Evolutionary conservation across 768 basidiomycete species (phyloP).

Genomic region (Pleurotus platypus): DNA sequence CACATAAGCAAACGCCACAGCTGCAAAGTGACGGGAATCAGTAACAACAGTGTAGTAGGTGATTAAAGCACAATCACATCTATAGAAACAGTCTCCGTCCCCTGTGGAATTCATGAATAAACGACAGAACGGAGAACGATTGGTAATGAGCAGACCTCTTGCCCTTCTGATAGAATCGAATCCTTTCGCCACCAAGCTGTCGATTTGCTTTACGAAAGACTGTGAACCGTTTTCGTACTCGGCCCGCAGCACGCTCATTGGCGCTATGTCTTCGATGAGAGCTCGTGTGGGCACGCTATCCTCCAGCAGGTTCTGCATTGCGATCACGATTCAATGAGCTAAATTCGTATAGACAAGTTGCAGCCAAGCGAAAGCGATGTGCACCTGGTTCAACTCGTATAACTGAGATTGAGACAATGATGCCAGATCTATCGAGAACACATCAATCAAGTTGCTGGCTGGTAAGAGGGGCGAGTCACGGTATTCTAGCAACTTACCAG

Average conservation of each 20-base stretch:
- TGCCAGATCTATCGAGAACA: not conserved
- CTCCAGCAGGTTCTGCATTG: not conserved
- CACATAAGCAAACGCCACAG: conserved; percentile 79
- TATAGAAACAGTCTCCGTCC: conserved; percentile 91
- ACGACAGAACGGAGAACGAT: not conserved
- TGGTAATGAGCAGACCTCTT: conserved; percentile 43
- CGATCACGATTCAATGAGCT: too few species aligned
- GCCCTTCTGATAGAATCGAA: conserved; percentile 67
- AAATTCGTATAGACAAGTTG: not conserved
- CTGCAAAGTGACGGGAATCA: conserved; percentile 29
- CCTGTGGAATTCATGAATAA: conserved; percentile 34
- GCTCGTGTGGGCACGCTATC: conserved; percentile 28
- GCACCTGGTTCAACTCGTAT: conserved; percentile 5
- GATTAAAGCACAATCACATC: conserved; percentile 48
- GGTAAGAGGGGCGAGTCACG: too few species aligned
- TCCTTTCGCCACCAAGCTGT: conserved; percentile 60
- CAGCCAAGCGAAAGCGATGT: not conserved
- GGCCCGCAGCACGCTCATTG: conserved; percentile 50
- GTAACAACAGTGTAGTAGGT: too few species aligned
- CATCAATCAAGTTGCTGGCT: not conserved
- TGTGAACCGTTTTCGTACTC: conserved; percentile 65
- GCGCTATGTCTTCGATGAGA: conserved; percentile 50
- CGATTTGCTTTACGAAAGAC: conserved; percentile 70
- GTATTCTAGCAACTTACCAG: not conserved
- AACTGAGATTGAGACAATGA: conserved; percentile 1